Evolutionary conservation across 768 basidiomycete genomes (phyloP), one percentile per base, ranked within the genome.

Genomic region (Dendrothele bispora): DNA sequence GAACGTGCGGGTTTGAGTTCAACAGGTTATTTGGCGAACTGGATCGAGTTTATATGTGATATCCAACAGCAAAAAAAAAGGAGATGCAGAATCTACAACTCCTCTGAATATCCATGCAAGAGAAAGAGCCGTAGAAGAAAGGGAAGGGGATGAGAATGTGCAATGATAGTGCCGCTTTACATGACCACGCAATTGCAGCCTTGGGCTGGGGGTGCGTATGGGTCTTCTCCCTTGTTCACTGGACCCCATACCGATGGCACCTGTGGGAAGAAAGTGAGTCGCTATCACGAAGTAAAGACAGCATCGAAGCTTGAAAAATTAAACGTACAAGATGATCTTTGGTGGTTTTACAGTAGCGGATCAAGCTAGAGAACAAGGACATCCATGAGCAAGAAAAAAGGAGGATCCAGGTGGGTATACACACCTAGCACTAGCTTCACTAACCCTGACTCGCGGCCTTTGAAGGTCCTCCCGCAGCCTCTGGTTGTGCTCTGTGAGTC

Each of bases 221-320:
- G 95, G 64, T 98, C 94, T 66, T 95, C 90, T 57, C 80, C 82
- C 72, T 91, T 92, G 58, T 80, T 83, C 25, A 94, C 80, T 14
- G 89, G 86, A 17, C 95, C 95, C 95, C 95, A 98, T 43, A 98
- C 88, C 27, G 88, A 91, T 14, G 94, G 93, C 43, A 94, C 82
- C 91, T 94, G 61, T 18, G 57, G 46, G 35, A 22, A 20, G 22
- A 34, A 24, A 43, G 40, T 49, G 32, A 27, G 27, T n/a, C n/a
- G n/a, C n/a, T n/a, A n/a, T n/a, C n/a, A n/a, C n/a, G 32, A 53
- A 39, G 46, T 25, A 51, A 28, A 52, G 50, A 50, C 27, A 42
- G 41, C 41, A 45, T 27, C 40, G 45, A 30, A 26, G 35, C 21
- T 34, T 45, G 49, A 17, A 29, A 44, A 20, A 30, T 18, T 20